These are phyloP conservation scores for Fremontodendron californicum DNA, from an alignment of 345 rosid genomes.

Conservation along the genomic window DNA sequence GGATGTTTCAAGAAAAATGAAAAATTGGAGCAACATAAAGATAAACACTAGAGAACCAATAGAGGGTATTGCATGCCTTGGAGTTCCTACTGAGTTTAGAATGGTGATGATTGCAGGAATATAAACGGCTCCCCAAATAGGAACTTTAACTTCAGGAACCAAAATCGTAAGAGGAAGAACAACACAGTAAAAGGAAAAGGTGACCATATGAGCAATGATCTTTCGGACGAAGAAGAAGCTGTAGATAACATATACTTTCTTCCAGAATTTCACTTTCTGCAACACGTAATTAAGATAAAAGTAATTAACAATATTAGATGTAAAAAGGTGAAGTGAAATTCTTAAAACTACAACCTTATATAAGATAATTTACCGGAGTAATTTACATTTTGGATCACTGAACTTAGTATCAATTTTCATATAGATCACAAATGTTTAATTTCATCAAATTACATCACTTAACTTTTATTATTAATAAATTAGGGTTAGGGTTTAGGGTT, in stretches of 20 bases:
- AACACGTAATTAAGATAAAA: neutral
- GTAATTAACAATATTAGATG: neutral
- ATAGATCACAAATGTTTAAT: too few relatives aligned
- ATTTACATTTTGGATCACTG: too few relatives aligned
- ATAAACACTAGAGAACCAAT: neutral
- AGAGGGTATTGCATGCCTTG: conserved; percentile 43
- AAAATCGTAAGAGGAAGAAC: conserved; percentile 92
- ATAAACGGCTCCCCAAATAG: conserved; percentile 96
- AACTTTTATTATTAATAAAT: too few relatives aligned
- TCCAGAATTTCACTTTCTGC: conserved; percentile 97
- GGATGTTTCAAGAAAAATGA: neutral
- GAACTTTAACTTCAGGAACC: conserved; percentile 91
- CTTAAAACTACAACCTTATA: neutral
- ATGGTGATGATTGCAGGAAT: conserved; percentile 92
- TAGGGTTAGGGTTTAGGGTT: too few relatives aligned
- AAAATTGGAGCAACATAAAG: neutral
- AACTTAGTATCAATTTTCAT: too few relatives aligned
- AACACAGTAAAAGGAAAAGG: conserved; percentile 84
- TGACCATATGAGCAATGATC: conserved; percentile 91
- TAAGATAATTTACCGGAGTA: too few relatives aligned
- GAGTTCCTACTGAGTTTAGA: conserved; percentile 95
- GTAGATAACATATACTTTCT: conserved; percentile 94
- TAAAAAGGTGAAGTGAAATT: neutral
- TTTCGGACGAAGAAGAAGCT: conserved; percentile 98
- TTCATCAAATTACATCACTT: too few relatives aligned